Conservation (phyloP, 495 filamentous ascomycete genomes). For the Talaromyces proteolyticus region DNA sequence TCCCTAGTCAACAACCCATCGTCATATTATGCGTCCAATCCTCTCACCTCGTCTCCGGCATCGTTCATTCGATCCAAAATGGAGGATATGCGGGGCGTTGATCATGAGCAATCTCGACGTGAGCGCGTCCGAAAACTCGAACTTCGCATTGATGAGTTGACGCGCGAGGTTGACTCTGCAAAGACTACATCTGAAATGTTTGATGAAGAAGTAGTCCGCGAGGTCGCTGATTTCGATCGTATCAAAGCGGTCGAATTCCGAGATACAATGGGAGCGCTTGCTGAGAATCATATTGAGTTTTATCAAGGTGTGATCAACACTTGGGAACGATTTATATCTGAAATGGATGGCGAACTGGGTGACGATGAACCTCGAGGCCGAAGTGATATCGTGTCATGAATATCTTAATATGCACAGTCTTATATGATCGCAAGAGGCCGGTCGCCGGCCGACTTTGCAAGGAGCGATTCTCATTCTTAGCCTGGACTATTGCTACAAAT, state of each 20-base stretch:
- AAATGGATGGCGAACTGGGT: slow-evolving; percentile 70
- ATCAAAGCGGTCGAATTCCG: slow-evolving; percentile 94
- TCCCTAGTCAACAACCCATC: slow-evolving; percentile 60
- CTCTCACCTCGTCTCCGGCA: slow-evolving; percentile 59
- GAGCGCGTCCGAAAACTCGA: slow-evolving; percentile 87
- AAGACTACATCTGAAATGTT: slow-evolving; percentile 79
- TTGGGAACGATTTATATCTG: slow-evolving; percentile 84
- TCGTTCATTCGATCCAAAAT: slow-evolving; percentile 94
- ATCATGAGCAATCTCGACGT: slow-evolving; percentile 85
- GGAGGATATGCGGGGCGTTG: slow-evolving; percentile 93
- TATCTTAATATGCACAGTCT: no score
- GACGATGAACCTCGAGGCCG: slow-evolving; percentile 4
- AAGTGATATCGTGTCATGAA: slow-evolving; percentile 5
- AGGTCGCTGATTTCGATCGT: slow-evolving; percentile 89
- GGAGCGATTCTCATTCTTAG: no score
- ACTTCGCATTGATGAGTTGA: slow-evolving; percentile 83
- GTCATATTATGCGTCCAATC: slow-evolving; percentile 51
- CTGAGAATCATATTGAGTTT: slow-evolving; percentile 82
- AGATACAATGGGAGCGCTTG: slow-evolving; percentile 73
- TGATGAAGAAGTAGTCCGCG: slow-evolving; percentile 88
- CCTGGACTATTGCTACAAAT: no score
- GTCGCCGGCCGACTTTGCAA: no score
- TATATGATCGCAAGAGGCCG: no score
- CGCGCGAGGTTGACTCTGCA: slow-evolving; percentile 79
- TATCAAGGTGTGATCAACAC: slow-evolving; percentile 73